Evolutionary conservation across 177 flowering plant genomes (phyloP).

Genomic region (Vitis hybrid): DNA sequence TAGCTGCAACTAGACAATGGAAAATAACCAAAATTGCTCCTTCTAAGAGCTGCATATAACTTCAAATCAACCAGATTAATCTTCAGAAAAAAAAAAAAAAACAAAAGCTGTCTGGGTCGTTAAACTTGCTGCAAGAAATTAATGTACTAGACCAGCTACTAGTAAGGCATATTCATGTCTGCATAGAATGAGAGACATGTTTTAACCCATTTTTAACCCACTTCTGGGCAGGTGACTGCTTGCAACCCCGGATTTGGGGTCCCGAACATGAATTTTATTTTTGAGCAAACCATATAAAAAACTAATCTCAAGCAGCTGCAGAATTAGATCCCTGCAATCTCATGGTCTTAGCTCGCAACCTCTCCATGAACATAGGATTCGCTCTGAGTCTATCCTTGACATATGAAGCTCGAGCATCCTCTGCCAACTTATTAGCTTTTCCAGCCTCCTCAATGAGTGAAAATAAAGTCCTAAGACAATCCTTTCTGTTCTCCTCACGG

Average conservation of each 20-base stretch:
- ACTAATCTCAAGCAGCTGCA: constrained; percentile 17
- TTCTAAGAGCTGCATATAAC: too few species aligned
- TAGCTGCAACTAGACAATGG: too few species aligned
- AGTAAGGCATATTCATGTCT: not conserved
- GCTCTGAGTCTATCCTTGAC: constrained; percentile 78
- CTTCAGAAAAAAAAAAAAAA: too few species aligned
- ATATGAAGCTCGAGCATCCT: constrained; percentile 61
- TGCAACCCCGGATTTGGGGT: not conserved
- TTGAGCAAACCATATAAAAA: not conserved
- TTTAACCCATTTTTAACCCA: not conserved
- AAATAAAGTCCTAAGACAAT: constrained; percentile 82
- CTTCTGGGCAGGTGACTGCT: not conserved
- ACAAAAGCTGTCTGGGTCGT: not conserved
- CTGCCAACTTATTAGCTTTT: constrained; percentile 75
- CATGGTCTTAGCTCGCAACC: constrained; percentile 58
- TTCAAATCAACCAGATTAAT: too few species aligned
- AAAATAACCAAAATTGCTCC: too few species aligned
- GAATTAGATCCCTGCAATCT: constrained; percentile 26
- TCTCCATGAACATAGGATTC: constrained; percentile 86
- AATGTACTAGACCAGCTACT: too few species aligned
- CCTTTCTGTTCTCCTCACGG: constrained; percentile 96
- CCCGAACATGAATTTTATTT: not conserved
- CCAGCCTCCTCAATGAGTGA: constrained; percentile 78
- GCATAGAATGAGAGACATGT: not conserved
- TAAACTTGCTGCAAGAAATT: not conserved